phyloP scores from a whole-genome alignment of 73 alveolate species.

The Urostyla sp. region DNA sequence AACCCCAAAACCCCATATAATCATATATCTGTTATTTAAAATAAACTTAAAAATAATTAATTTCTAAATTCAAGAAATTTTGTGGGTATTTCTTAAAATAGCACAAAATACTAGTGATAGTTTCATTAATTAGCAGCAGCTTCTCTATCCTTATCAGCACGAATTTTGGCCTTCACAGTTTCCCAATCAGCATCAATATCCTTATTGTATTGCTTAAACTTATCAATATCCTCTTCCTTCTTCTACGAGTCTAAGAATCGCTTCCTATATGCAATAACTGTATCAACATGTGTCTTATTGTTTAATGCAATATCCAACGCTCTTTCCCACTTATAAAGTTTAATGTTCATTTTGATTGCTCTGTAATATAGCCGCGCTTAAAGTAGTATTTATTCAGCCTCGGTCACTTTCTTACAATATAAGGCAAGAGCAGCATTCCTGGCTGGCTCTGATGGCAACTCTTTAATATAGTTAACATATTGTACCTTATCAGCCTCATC shows the following conservation, averaged over 20 bases:
- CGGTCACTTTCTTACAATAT: slow-evolving; percentile 80
- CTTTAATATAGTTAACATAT: slow-evolving; percentile 86
- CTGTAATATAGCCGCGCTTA: slow-evolving; percentile 92
- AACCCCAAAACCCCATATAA: too few relatives aligned
- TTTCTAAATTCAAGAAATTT: too few relatives aligned
- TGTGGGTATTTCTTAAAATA: too few relatives aligned
- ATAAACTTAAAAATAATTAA: too few relatives aligned
- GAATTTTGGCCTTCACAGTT: slow-evolving; percentile 91
- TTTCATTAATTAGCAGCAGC: slow-evolving; percentile 57
- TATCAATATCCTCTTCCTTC: slow-evolving; percentile 86
- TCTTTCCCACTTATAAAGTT: slow-evolving; percentile 96
- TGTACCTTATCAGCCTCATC: slow-evolving; percentile 99
- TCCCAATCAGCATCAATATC: slow-evolving; percentile 90
- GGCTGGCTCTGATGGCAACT: slow-evolving; percentile 76
- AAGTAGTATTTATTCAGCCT: slow-evolving; percentile 79
- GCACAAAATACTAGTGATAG: too few relatives aligned
- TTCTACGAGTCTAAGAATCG: slow-evolving; percentile 79
- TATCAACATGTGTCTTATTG: slow-evolving; percentile 90
- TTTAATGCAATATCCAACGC: slow-evolving; percentile 92
- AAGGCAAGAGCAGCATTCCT: slow-evolving; percentile 85
- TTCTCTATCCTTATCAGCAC: slow-evolving; percentile 92
- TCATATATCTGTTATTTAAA: too few relatives aligned
- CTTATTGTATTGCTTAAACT: slow-evolving; percentile 74
- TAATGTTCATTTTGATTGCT: slow-evolving; percentile 97
- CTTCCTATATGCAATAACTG: slow-evolving; percentile 92